A percentile compares a stretch with the other conserved stretches of the same genome.
Conservation (phyloP, 352 stramenopile genomes). For the Phytophthora colocasiae region DNA sequence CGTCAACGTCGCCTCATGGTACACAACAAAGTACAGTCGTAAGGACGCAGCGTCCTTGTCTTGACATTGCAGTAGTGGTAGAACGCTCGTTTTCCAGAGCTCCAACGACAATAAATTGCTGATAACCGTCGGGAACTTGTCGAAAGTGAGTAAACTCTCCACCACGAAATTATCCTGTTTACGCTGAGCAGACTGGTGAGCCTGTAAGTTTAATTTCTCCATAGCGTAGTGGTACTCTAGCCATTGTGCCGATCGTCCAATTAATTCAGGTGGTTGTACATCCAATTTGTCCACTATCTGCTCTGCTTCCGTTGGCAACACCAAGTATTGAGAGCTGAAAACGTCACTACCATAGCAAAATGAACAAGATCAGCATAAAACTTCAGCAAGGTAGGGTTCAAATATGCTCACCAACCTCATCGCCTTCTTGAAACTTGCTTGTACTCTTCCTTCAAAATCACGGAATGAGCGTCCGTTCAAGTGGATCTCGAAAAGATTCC, state of each 20-base stretch:
- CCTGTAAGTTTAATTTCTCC: slow-evolving; percentile 95
- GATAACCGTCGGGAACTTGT: slow-evolving; percentile 91
- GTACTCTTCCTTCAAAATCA: slow-evolving; percentile 13
- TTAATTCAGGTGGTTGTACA: slow-evolving; percentile 61
- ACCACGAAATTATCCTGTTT: slow-evolving; percentile 95
- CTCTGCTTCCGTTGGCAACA: slow-evolving; percentile 85
- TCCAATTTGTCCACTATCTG: slow-evolving; percentile 81
- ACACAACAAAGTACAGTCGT: slow-evolving; percentile 94
- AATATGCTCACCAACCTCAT: slow-evolving; percentile 24
- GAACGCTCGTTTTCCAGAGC: slow-evolving; percentile 89
- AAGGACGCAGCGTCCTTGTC: slow-evolving; percentile 71
- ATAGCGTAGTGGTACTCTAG: slow-evolving; percentile 89
- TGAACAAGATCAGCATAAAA: neutral
- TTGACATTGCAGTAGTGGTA: slow-evolving; percentile 64
- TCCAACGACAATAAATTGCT: slow-evolving; percentile 91
- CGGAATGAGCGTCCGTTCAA: slow-evolving; percentile 33
- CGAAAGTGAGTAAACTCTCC: slow-evolving; percentile 92
- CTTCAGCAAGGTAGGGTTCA: too few relatives aligned
- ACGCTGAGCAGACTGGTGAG: slow-evolving; percentile 90
- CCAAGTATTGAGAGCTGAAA: slow-evolving; percentile 57
- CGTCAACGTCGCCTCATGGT: slow-evolving; percentile 89
- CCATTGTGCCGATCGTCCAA: slow-evolving; percentile 77
- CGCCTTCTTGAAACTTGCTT: neutral
- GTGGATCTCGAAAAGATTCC: slow-evolving; percentile 33
- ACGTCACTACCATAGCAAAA: slow-evolving; percentile 25